phyloP scores from a whole-genome alignment of 2,329 filamentous ascomycete genomes.

The Fusarium floridanum region DNA sequence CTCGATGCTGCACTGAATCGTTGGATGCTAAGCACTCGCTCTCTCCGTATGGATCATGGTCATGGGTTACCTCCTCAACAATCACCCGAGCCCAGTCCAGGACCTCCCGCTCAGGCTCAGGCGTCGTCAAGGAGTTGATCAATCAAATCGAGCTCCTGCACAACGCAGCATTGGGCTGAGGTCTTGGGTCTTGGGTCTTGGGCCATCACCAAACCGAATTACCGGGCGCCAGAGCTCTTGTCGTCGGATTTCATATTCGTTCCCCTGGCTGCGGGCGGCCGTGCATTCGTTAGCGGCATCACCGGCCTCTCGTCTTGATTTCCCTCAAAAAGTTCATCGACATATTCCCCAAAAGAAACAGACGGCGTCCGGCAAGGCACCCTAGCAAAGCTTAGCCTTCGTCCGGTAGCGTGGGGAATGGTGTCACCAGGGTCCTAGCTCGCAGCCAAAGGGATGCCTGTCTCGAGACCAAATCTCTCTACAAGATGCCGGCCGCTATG shows the following conservation, averaged over 20 bases:
- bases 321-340: conserved; percentile 29
- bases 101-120: background rate
- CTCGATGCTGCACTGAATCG: conserved; percentile 19
- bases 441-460: conserved; percentile 22
- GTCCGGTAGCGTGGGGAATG: conserved; percentile 37
- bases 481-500: conserved; percentile 25
- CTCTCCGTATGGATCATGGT: conserved; percentile 1
- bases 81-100: conserved; percentile 4
- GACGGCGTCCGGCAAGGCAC: conserved; percentile 31
- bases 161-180: conserved; percentile 5
- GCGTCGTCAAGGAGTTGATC: conserved; percentile 3
- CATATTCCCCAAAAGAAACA: conserved; percentile 33
- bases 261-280: conserved; percentile 21
- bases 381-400: conserved; percentile 43
- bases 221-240: conserved; percentile 1
- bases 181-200: background rate
- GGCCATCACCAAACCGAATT: conserved; percentile 7
- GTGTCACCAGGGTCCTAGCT: conserved; percentile 28
- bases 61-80: conserved; percentile 14
- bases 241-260: conserved; percentile 28
- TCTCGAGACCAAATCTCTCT: conserved; percentile 26
- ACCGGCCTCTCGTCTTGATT: conserved; percentile 28
- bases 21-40: conserved; percentile 22
- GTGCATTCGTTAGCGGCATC: conserved; percentile 41
- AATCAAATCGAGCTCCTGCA: background rate